Evolutionary conservation across 228 moss, liverwort and hornwort species (phyloP).

Genomic region (Sphagnum magellanicum): DNA sequence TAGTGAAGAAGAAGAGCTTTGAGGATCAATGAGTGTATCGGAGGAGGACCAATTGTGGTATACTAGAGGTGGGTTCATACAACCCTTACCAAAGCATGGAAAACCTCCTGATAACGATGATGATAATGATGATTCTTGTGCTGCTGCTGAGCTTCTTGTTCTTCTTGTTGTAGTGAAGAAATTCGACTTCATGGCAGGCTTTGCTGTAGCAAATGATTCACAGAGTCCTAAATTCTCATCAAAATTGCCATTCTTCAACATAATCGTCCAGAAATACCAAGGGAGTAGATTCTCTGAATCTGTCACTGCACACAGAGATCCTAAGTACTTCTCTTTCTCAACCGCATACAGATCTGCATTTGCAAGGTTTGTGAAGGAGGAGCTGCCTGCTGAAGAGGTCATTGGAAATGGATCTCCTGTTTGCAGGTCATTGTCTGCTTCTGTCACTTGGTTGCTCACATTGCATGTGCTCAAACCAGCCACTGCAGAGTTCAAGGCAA

Average conservation of each 20-base stretch:
- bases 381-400: not conserved
- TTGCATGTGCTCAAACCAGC: constrained; percentile 4
- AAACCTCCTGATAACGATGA: constrained; percentile 12
- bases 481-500: constrained; percentile 3
- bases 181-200: not conserved
- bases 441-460: constrained; percentile 32
- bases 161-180: not conserved
- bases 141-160: not conserved
- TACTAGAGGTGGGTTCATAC: constrained; percentile 84
- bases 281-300: constrained; percentile 10
- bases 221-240: constrained; percentile 55
- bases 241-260: constrained; percentile 92
- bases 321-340: constrained; percentile 82
- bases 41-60: constrained; percentile 39
- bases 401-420: constrained; percentile 63
- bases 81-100: constrained; percentile 78
- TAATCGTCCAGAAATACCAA: constrained; percentile 95
- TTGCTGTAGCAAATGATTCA: constrained; percentile 25
- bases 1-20: constrained; percentile 6
- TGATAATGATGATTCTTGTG: not conserved
- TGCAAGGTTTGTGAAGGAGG: constrained; percentile 19
- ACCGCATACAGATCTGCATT: constrained; percentile 65
- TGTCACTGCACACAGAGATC: constrained; percentile 35
- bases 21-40: too few species aligned
- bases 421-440: constrained; percentile 48